These are phyloP conservation scores for Citrullus colocynthis DNA, from an alignment of 306 rosid genomes.

Conservation along the genomic window DNA sequence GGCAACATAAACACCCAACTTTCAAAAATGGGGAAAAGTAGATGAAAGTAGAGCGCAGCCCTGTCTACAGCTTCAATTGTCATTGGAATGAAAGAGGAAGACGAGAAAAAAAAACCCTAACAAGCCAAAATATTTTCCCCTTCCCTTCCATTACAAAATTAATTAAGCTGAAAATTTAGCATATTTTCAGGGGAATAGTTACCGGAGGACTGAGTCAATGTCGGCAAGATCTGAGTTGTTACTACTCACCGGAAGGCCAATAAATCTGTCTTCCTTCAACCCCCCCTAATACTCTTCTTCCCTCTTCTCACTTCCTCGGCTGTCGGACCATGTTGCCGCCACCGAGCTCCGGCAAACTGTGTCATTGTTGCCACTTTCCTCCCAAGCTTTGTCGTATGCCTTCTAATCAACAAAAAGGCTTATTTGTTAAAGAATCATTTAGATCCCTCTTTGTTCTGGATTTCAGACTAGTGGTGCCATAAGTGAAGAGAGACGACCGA, in stretches of 20 bases:
- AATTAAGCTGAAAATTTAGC: slow-evolving; percentile 2
- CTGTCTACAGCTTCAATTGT: neutral
- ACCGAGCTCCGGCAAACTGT: no score
- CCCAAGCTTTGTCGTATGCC: no score
- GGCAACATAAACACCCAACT: neutral
- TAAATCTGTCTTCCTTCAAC: neutral
- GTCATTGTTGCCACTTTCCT: no score
- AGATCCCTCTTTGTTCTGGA: no score
- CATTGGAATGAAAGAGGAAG: neutral
- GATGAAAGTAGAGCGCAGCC: neutral
- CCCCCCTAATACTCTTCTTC: neutral
- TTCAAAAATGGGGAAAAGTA: neutral
- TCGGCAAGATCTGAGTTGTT: slow-evolving; percentile 9
- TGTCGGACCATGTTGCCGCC: no score
- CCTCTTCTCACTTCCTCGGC: no score
- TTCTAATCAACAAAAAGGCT: no score
- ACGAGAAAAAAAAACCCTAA: neutral
- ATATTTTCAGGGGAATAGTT: slow-evolving; percentile 4
- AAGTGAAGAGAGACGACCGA: no score
- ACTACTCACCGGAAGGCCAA: neutral
- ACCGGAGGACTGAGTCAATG: slow-evolving; percentile 11
- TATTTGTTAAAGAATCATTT: no score
- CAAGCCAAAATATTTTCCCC: neutral
- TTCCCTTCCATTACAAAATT: neutral
- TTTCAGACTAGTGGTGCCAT: no score